Evolutionary conservation across 192 early-diverging fungal genomes (phyloP), one percentile per base, ranked within the genome.

Genomic region (Coemansia sp.): DNA sequence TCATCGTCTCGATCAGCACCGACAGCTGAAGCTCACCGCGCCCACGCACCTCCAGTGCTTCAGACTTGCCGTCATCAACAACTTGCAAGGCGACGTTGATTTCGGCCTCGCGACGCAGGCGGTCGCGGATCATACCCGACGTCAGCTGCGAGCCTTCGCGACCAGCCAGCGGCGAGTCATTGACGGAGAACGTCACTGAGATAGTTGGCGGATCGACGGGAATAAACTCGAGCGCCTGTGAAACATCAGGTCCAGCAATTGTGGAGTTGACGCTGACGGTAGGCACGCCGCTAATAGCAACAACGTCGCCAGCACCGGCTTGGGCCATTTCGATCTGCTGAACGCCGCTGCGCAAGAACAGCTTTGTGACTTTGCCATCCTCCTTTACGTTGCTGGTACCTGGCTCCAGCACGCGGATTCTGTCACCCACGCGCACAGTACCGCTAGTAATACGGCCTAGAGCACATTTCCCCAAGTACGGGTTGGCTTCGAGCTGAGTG

Each of bases 1-100:
- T 86, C 93, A 94, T 94, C 8, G 93, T 92, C 85, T 94, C 93
- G 61, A 93, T 93, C 41, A 94, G 81, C 9, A 94, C 91, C 23
- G 91, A 91, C 58, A 94, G 86, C 82, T 94, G 93, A 36, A 94
- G 84, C 84, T 94, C 93, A n/a, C 93, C 93, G 46, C 93, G 90
- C 31, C 93, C 93, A 53, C 89, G 88, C 39, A 94, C 93, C 78
- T 94, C 93, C 74, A 91, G 90, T 0, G 92, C 79, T 60, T 86
- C 86, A 38, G 92, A 90, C 69, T 77, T 86, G 51, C 86, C 85
- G 37, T 84, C 82, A 68, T 91, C 89, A 17, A 86, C 83, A 39
- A 94, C 78, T 69, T 90, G 89, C 42, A 94, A 87, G 5, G 92
- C 90, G 1, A 93, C 91, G 72, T 94, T 94, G 63, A 88, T 92